These are phyloP conservation scores for Ogataea sp. DNA, from an alignment of 805 yeast species.

Conservation along the genomic window DNA sequence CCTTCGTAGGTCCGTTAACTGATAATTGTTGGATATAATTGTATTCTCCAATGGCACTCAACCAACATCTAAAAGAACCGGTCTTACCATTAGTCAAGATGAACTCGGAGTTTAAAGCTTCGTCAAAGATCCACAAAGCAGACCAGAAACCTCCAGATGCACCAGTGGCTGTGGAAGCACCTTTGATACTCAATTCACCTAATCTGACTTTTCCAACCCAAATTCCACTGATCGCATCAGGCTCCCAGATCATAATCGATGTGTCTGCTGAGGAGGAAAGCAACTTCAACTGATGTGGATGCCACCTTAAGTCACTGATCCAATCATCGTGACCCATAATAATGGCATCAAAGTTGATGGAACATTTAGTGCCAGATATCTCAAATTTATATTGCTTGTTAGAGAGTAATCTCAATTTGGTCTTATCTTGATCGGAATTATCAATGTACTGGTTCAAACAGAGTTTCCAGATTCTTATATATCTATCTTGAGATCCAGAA, in stretches of 20 bases:
- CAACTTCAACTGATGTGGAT: slow-evolving; percentile 50
- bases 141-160: slow-evolving; percentile 67
- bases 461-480: slow-evolving; percentile 84
- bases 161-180: slow-evolving; percentile 98
- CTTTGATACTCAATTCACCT: slow-evolving; percentile 91
- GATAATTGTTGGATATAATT: slow-evolving; percentile 36
- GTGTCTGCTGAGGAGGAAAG: slow-evolving; percentile 90
- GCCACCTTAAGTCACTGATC: slow-evolving; percentile 85
- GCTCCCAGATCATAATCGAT: slow-evolving; percentile 89
- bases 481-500: slow-evolving; percentile 87
- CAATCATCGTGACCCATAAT: slow-evolving; percentile 98
- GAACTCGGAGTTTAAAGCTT: slow-evolving; percentile 28
- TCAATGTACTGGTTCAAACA: slow-evolving; percentile 47
- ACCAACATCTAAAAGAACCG: slow-evolving; percentile 86
- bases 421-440: slow-evolving; percentile 45
- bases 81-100: slow-evolving; percentile 84
- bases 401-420: slow-evolving; percentile 46
- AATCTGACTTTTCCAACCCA: slow-evolving; percentile 79
- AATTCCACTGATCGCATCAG: slow-evolving; percentile 77
- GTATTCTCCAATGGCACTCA: slow-evolving; percentile 2
- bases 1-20: slow-evolving; percentile 68
- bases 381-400: slow-evolving; percentile 66
- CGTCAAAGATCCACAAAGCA: slow-evolving; percentile 56
- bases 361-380: slow-evolving; percentile 31
- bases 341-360: slow-evolving; percentile 81